Evolutionary conservation across 1,139 yeast species (phyloP).

Genomic region (Barnettozyma hawaiiensis): DNA sequence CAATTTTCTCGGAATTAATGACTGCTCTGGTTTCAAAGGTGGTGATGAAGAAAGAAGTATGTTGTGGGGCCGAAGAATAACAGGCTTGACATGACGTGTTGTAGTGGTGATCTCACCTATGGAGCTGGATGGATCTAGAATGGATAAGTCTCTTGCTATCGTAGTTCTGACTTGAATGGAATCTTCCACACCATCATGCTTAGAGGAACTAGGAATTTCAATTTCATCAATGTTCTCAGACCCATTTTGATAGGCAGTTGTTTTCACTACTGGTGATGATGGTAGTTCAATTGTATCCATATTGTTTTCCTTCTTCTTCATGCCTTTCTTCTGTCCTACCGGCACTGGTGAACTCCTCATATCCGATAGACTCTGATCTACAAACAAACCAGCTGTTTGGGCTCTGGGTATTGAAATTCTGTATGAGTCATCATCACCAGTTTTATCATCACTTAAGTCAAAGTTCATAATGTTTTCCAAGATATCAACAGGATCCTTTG

Average conservation of each 20-base stretch:
- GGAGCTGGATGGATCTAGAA: background rate
- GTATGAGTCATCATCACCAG: background rate
- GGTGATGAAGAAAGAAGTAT: background rate
- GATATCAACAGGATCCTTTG: background rate
- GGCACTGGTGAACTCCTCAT: background rate
- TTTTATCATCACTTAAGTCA: background rate
- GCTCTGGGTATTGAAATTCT: background rate
- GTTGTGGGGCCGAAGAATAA: background rate
- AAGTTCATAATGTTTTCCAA: background rate
- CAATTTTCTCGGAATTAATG: background rate
- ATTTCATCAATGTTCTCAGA: background rate
- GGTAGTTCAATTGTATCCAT: background rate
- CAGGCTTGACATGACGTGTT: background rate
- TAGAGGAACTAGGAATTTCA: background rate
- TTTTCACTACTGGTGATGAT: background rate
- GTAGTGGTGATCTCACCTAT: conserved; percentile 6
- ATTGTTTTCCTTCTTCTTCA: background rate
- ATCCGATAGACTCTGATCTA: background rate
- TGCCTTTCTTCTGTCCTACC: background rate
- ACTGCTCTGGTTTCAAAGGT: background rate
- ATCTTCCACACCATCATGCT: no score
- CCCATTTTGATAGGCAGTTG: background rate
- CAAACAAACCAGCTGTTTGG: background rate
- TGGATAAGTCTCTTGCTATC: background rate
- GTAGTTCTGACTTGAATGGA: background rate